A percentile compares a stretch with the other conserved stretches of the same genome.
phyloP scores from a whole-genome alignment of 2,329 filamentous ascomycete species.

The Rutstroemia sp. region DNA sequence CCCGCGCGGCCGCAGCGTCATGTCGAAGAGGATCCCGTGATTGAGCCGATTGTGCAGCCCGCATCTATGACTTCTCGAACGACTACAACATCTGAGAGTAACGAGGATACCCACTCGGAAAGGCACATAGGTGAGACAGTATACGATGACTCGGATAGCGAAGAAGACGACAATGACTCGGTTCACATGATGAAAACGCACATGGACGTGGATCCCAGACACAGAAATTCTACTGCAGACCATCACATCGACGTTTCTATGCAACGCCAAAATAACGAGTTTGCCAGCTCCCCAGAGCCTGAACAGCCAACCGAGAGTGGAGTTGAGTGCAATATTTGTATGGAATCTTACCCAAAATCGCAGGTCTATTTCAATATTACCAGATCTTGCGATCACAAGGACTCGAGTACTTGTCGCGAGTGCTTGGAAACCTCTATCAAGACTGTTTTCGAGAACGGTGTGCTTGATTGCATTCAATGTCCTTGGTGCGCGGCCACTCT shows the following conservation, averaged over 20 bases:
- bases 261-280: too few species aligned
- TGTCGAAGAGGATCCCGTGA: not conserved
- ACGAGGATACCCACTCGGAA: too few species aligned
- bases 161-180: too few species aligned
- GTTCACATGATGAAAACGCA: too few species aligned
- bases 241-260: too few species aligned
- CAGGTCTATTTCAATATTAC: not conserved
- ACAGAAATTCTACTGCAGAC: too few species aligned
- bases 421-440: conserved; percentile 1
- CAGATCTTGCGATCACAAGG: not conserved
- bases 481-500: not conserved
- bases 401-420: not conserved
- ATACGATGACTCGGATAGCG: too few species aligned
- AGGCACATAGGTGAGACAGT: too few species aligned
- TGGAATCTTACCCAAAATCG: not conserved
- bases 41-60: too few species aligned
- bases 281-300: not conserved
- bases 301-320: not conserved
- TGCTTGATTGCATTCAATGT: not conserved
- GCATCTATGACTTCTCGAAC: too few species aligned
- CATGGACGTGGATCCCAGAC: too few species aligned
- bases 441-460: not conserved
- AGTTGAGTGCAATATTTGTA: not conserved
- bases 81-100: too few species aligned
- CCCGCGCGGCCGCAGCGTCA: not conserved